Evolutionary conservation across 2,329 filamentous ascomycete genomes (phyloP).

Genomic region (Phyllosticta citribraziliensis): DNA sequence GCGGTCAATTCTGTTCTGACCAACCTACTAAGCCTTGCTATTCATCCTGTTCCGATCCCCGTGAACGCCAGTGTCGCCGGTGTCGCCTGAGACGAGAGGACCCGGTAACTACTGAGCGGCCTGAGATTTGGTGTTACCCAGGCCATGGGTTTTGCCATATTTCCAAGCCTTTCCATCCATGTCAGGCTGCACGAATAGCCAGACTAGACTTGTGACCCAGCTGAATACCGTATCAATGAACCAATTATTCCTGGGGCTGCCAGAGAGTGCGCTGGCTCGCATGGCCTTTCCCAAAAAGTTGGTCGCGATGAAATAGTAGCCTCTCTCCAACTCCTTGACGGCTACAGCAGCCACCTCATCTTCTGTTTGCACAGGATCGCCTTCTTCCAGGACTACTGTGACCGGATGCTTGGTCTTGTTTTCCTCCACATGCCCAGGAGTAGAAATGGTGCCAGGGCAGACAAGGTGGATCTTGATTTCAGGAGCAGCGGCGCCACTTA

Average conservation of each 20-base stretch:
- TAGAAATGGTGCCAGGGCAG: conserved; percentile 73
- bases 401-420: conserved; percentile 70
- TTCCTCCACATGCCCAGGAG: conserved; percentile 65
- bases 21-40: too few relatives aligned
- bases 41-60: too few relatives aligned
- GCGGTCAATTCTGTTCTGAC: too few relatives aligned
- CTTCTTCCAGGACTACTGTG: conserved; percentile 68
- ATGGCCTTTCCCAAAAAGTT: conserved; percentile 63
- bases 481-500: conserved; percentile 24
- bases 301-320: conserved; percentile 70
- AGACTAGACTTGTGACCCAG: conserved; percentile 44
- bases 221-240: conserved; percentile 45
- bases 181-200: conserved; percentile 49
- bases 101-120: neutral
- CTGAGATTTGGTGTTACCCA: neutral
- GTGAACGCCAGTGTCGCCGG: neutral
- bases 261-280: conserved; percentile 48
- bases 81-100: neutral
- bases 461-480: conserved; percentile 73
- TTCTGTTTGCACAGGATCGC: conserved; percentile 70
- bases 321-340: conserved; percentile 66
- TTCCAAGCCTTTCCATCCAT: conserved; percentile 46
- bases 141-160: conserved; percentile 48
- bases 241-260: conserved; percentile 43
- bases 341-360: conserved; percentile 64